Evolutionary conservation across 2,329 filamentous ascomycete genomes (phyloP).

Genomic region (Phialocephala sp.): DNA sequence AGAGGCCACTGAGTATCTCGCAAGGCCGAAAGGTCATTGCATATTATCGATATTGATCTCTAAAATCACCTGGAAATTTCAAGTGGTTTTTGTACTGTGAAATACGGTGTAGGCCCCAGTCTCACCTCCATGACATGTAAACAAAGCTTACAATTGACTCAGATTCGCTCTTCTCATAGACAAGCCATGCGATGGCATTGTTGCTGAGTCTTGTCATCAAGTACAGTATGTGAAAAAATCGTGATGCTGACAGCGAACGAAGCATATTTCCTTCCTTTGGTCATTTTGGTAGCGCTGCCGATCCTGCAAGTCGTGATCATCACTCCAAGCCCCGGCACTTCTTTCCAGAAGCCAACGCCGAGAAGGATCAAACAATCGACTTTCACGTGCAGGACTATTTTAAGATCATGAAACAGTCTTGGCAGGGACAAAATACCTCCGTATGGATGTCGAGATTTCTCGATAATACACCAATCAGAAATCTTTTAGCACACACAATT

Average conservation of each 20-base stretch:
- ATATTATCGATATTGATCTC: no score
- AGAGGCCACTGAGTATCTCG: no score
- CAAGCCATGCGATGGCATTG: background rate
- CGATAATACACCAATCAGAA: no score
- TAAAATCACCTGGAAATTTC: no score
- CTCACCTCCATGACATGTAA: no score
- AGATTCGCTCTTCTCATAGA: no score
- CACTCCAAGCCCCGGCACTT: background rate
- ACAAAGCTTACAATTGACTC: no score
- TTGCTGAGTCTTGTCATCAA: background rate
- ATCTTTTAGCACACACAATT: background rate
- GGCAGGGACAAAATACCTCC: background rate
- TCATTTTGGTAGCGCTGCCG: background rate
- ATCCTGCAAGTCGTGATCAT: background rate
- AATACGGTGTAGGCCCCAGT: no score
- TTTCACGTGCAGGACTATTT: background rate
- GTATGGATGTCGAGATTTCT: background rate
- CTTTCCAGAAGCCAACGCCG: background rate
- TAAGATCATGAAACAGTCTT: background rate
- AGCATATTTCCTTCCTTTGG: background rate
- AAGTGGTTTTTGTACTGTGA: no score
- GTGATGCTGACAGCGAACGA: background rate
- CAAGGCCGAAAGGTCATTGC: no score
- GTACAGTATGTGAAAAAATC: background rate
- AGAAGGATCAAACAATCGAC: constrained; percentile 5